Conservation (phyloP, 805 yeast species). For the Starmera quercuum region DNA sequence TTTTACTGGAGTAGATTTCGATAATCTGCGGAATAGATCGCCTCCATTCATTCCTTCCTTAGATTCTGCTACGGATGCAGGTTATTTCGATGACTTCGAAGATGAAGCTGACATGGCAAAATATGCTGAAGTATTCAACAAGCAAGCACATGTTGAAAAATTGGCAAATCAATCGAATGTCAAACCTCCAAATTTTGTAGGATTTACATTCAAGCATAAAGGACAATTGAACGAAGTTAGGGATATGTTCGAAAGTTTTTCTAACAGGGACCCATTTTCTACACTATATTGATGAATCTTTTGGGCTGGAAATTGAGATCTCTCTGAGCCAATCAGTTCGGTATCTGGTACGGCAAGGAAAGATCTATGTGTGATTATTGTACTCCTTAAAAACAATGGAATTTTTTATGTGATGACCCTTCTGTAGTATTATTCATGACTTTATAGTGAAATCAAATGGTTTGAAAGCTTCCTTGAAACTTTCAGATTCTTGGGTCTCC, state of each 20-base stretch:
- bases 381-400: conserved; percentile 1
- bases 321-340: too few species aligned
- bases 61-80: conserved; percentile 96
- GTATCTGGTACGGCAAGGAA: too few species aligned
- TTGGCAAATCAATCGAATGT: conserved; percentile 60
- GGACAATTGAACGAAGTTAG: conserved; percentile 21
- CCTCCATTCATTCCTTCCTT: conserved; percentile 98
- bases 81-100: conserved; percentile 95
- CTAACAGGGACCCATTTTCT: conserved; percentile 19
- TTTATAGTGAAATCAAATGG: conserved; percentile 47
- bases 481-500: conserved; percentile 57
- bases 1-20: conserved; percentile 81
- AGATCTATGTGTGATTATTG: too few species aligned
- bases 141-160: conserved; percentile 78
- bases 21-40: conserved; percentile 50
- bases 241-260: conserved; percentile 16
- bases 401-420: neutral
- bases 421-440: neutral
- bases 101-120: conserved; percentile 97
- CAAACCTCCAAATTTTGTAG: conserved; percentile 70
- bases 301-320: too few species aligned
- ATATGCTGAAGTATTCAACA: conserved; percentile 93
- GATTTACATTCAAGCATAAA: conserved; percentile 91
- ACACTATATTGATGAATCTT: conserved; percentile 18
- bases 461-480: conserved; percentile 49